A percentile compares a stretch with the other conserved stretches of the same genome.
These are phyloP conservation scores for Trichoderma virens DNA, from an alignment of 495 filamentous ascomycete species.

Conservation along the genomic window DNA sequence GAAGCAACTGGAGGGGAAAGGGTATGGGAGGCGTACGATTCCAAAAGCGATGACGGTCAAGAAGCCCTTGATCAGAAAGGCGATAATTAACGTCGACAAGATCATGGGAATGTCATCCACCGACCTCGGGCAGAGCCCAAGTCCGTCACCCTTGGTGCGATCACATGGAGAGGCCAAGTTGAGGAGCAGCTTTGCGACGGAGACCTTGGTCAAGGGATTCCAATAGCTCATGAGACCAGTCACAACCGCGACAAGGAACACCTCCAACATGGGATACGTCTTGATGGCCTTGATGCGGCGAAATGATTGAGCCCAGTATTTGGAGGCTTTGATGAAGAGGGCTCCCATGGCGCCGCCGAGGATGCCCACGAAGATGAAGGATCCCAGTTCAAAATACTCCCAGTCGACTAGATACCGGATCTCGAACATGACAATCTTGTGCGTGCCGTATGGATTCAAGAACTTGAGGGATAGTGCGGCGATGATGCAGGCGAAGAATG, in stretches of 20 bases:
- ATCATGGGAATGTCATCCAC: slow-evolving; percentile 67
- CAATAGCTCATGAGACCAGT: slow-evolving; percentile 86
- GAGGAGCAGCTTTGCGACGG: slow-evolving; percentile 83
- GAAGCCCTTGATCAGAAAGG: slow-evolving; percentile 83
- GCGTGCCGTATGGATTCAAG: slow-evolving; percentile 89
- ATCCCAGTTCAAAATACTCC: slow-evolving; percentile 83
- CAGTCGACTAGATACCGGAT: slow-evolving; percentile 90
- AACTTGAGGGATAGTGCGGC: slow-evolving; percentile 88
- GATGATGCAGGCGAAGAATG: slow-evolving; percentile 96
- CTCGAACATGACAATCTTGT: slow-evolving; percentile 94
- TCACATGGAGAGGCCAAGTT: slow-evolving; percentile 84
- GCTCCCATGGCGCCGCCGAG: slow-evolving; percentile 80
- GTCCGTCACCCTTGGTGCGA: slow-evolving; percentile 41
- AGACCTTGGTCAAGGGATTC: slow-evolving; percentile 83
- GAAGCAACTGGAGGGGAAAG: background rate
- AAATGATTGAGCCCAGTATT: slow-evolving; percentile 82
- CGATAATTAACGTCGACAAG: slow-evolving; percentile 59
- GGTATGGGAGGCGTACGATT: slow-evolving; percentile 38
- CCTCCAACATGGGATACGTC: slow-evolving; percentile 75
- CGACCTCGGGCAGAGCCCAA: slow-evolving; percentile 68
- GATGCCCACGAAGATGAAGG: slow-evolving; percentile 78
- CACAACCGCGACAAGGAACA: slow-evolving; percentile 75
- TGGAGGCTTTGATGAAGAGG: slow-evolving; percentile 92
- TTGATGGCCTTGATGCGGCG: slow-evolving; percentile 75
- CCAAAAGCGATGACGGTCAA: slow-evolving; percentile 87